These are phyloP conservation scores for Novakomyces olei DNA, from an alignment of 805 yeast species.

Conservation along the genomic window DNA sequence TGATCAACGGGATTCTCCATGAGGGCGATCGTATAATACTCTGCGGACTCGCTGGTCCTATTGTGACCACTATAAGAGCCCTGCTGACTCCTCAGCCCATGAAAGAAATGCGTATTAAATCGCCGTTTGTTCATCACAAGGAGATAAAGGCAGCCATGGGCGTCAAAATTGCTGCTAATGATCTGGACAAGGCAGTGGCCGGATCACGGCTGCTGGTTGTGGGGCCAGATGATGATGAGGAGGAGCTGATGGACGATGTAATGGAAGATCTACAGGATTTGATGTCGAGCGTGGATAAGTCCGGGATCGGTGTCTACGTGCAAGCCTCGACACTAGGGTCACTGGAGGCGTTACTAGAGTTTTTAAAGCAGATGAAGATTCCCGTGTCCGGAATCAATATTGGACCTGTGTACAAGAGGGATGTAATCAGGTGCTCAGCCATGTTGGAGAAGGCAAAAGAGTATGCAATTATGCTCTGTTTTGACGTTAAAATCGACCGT, in stretches of 20 bases:
- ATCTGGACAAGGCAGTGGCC: constrained; percentile 94
- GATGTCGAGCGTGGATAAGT: constrained; percentile 78
- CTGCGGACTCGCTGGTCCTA: constrained; percentile 97
- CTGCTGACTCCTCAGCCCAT: constrained; percentile 92
- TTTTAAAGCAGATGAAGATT: constrained; percentile 94
- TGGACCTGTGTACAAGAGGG: constrained; percentile 96
- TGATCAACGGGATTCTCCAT: constrained; percentile 83
- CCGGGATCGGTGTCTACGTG: constrained; percentile 93
- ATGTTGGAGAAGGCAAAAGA: constrained; percentile 95
- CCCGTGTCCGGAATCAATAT: constrained; percentile 97
- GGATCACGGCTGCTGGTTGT: constrained; percentile 91
- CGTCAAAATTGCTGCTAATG: constrained; percentile 95
- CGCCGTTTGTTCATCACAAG: constrained; percentile 90
- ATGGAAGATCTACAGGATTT: constrained; percentile 95
- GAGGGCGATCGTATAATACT: constrained; percentile 91
- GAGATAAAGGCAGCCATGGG: constrained; percentile 98
- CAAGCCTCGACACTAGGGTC: constrained; percentile 98
- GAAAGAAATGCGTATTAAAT: constrained; percentile 84
- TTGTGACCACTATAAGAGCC: constrained; percentile 89
- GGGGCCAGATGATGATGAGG: constrained; percentile 95
- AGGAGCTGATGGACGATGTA: constrained; percentile 88
- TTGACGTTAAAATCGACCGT: constrained; percentile 89
- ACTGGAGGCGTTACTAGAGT: constrained; percentile 85
- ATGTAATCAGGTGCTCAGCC: constrained; percentile 89
- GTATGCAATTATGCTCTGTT: constrained; percentile 92